Conservation (phyloP, 2,329 filamentous ascomycete genomes). For the Epichloe elymi region DNA sequence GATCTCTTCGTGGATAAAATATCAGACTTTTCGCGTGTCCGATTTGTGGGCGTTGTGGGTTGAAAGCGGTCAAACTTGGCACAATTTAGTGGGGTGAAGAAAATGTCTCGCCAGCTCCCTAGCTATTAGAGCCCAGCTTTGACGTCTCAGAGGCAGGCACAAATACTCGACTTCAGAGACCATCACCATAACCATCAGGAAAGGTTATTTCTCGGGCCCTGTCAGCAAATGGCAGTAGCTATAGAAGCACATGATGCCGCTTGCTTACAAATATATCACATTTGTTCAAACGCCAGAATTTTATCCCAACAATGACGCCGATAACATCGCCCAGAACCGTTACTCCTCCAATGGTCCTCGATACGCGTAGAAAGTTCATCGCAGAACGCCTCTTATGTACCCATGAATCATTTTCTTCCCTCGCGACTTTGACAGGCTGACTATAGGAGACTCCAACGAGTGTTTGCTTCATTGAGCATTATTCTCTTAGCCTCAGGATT, state of each 20-base stretch:
- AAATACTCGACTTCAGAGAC: not conserved
- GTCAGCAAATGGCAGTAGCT: slow-evolving; percentile 1
- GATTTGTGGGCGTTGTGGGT: slow-evolving; percentile 34
- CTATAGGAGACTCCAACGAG: not conserved
- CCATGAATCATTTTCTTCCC: not conserved
- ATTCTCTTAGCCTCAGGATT: not conserved
- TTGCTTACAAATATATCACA: not conserved
- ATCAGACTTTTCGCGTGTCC: slow-evolving; percentile 28
- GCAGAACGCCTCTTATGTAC: slow-evolving; percentile 3
- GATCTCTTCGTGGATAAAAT: slow-evolving; percentile 21
- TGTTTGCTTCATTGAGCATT: not conserved
- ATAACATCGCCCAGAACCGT: not conserved
- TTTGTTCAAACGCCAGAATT: not conserved
- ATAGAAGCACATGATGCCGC: not conserved
- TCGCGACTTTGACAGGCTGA: not conserved
- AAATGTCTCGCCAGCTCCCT: not conserved
- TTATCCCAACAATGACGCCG: not conserved
- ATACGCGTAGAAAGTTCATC: not conserved
- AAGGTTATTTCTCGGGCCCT: not conserved
- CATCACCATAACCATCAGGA: not conserved
- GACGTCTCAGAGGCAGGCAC: not conserved
- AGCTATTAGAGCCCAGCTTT: not conserved
- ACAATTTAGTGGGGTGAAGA: slow-evolving; percentile 15
- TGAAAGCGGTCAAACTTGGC: slow-evolving; percentile 24
- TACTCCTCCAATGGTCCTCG: not conserved